A percentile compares a stretch with the other conserved stretches of the same genome.
phyloP scores from a whole-genome alignment of 202 grass and related monocot genomes.

The Musa balbisiana region DNA sequence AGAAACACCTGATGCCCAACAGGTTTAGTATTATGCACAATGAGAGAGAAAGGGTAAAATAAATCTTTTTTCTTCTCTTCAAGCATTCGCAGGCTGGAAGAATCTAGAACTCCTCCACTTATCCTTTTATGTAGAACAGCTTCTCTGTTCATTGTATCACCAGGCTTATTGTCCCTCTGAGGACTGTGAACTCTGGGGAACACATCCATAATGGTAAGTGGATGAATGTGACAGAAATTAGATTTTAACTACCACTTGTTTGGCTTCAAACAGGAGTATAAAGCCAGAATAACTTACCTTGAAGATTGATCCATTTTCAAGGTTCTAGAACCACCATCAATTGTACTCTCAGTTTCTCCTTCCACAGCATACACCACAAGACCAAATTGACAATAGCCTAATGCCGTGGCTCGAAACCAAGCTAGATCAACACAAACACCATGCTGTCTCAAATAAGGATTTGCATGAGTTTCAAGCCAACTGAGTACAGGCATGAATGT shows the following conservation, averaged over 20 bases:
- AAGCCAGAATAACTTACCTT: slow-evolving; percentile 39
- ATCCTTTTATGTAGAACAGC: slow-evolving; percentile 72
- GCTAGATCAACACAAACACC: slow-evolving; percentile 69
- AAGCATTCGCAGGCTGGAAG: slow-evolving; percentile 57
- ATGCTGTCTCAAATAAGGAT: slow-evolving; percentile 53
- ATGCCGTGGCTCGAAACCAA: slow-evolving; percentile 86
- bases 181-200: slow-evolving; percentile 34
- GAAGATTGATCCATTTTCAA: slow-evolving; percentile 43
- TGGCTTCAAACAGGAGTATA: slow-evolving; percentile 11
- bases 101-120: slow-evolving; percentile 63
- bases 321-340: slow-evolving; percentile 54
- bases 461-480: slow-evolving; percentile 94
- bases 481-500: slow-evolving; percentile 66
- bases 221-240: not conserved
- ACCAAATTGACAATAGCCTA: slow-evolving; percentile 92
- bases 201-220: not conserved
- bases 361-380: slow-evolving; percentile 88
- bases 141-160: slow-evolving; percentile 47
- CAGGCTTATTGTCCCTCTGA: slow-evolving; percentile 40
- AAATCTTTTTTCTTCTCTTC: slow-evolving; percentile 89
- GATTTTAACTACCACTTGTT: not conserved
- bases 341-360: slow-evolving; percentile 28
- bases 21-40: slow-evolving; percentile 93
- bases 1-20: slow-evolving; percentile 80
- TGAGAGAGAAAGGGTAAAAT: slow-evolving; percentile 89